phyloP scores from a whole-genome alignment of 2,329 filamentous ascomycete genomes.

The Cladosporium sphaerospermum region DNA sequence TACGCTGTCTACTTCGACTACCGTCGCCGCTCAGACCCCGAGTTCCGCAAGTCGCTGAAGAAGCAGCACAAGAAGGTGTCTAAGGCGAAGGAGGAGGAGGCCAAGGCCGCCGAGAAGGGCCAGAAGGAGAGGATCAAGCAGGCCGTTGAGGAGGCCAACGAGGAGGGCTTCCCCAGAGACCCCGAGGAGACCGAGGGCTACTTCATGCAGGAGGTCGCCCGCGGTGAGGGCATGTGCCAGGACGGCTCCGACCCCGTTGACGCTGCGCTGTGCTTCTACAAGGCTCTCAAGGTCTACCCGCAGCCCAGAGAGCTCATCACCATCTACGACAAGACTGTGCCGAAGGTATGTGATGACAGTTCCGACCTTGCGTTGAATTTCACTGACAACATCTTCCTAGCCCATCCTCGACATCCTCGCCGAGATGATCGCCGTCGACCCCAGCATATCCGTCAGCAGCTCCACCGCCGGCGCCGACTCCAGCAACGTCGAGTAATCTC shows the following conservation, averaged over 20 bases:
- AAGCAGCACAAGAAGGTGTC: slow-evolving; percentile 69
- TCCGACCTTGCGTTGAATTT: neutral
- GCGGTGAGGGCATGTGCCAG: slow-evolving; percentile 74
- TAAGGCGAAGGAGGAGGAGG: slow-evolving; percentile 66
- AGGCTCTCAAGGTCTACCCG: slow-evolving; percentile 96
- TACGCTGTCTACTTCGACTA: slow-evolving; percentile 64
- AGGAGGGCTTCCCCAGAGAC: slow-evolving; percentile 83
- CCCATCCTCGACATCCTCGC: slow-evolving; percentile 91
- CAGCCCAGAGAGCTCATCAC: slow-evolving; percentile 85
- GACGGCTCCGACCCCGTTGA: slow-evolving; percentile 77
- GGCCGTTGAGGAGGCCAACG: slow-evolving; percentile 73
- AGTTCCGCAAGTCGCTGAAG: slow-evolving; percentile 59
- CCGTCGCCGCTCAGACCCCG: slow-evolving; percentile 56
- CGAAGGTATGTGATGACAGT: slow-evolving; percentile 60
- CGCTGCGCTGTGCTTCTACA: slow-evolving; percentile 93
- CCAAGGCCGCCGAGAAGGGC: slow-evolving; percentile 56
- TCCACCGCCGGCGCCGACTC: slow-evolving; percentile 17
- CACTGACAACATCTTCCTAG: slow-evolving; percentile 39
- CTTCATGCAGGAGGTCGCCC: slow-evolving; percentile 92
- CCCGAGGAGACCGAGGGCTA: slow-evolving; percentile 91
- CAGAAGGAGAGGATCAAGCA: slow-evolving; percentile 69
- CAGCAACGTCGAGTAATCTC: slow-evolving; percentile 8
- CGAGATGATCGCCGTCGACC: slow-evolving; percentile 95
- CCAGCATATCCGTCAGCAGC: slow-evolving; percentile 42
- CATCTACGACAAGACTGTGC: slow-evolving; percentile 98